These are phyloP conservation scores for Hibiscus trionum DNA, from an alignment of 345 rosid species.

Conservation along the genomic window DNA sequence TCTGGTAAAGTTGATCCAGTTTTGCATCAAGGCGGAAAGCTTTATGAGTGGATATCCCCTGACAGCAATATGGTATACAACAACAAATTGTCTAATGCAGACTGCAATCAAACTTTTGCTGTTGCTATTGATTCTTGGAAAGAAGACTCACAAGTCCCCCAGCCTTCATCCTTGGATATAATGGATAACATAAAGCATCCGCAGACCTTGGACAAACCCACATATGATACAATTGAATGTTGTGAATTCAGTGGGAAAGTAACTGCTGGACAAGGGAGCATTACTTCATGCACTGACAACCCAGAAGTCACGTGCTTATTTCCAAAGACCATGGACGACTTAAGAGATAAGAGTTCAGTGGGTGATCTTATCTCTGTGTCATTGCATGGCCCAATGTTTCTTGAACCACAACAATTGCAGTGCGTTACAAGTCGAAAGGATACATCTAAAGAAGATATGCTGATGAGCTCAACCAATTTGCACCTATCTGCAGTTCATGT, in stretches of 20 bases:
- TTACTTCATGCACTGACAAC: slow-evolving; percentile 12
- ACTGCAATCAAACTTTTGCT: slow-evolving; percentile 18
- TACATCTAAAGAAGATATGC: slow-evolving; percentile 3
- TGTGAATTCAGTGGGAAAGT: slow-evolving; percentile 14
- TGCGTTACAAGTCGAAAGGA: slow-evolving; percentile 24
- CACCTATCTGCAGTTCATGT: background rate
- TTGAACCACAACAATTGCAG: slow-evolving; percentile 18
- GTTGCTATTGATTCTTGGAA: slow-evolving; percentile 20
- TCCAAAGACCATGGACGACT: slow-evolving; percentile 9
- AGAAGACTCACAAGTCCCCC: slow-evolving; percentile 16
- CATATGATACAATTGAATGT: slow-evolving; percentile 8
- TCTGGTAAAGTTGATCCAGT: slow-evolving; percentile 14
- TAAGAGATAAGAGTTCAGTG: slow-evolving; percentile 16
- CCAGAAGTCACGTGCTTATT: slow-evolving; percentile 23
- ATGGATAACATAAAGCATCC: slow-evolving; percentile 17
- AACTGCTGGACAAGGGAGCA: slow-evolving; percentile 18
- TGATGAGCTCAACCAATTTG: slow-evolving; percentile 5
- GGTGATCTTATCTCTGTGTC: slow-evolving; percentile 24
- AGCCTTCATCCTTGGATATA: slow-evolving; percentile 19
- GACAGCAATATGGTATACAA: slow-evolving; percentile 17
- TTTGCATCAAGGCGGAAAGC: slow-evolving; percentile 26
- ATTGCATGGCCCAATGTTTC: slow-evolving; percentile 12
- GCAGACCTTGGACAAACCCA: slow-evolving; percentile 4
- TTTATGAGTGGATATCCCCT: slow-evolving; percentile 14
- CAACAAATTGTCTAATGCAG: slow-evolving; percentile 15